Base-by-base conservation (phyloP, 257 asterid genomes). In the Gentiana macrophylla region DNA sequence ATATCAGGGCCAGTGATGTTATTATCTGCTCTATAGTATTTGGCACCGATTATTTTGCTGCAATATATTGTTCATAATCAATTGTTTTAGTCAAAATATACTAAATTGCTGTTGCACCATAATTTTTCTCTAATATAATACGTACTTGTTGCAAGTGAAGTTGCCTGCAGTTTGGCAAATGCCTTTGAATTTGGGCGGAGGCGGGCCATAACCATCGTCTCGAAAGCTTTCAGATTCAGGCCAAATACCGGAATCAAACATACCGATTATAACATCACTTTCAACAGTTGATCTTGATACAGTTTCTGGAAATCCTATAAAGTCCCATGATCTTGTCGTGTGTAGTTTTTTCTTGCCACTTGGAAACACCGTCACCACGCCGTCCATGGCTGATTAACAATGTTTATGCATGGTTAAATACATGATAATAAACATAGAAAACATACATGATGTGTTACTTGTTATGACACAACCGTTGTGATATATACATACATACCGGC, bases 1-100 rank as follows among this genome's bases (percentile, higher is more conserved):
- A 41, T 41, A 6, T 10, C 9, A 41, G 4, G 0, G 4, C 8
- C 44, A 38, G 44, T 4, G 44, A 7, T 7, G 44, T 38, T 38
- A 38, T 81, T 83, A 15, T 67, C 72, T 8, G 75, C 56, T 15
- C 67, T 65, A 46, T 83, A 83, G 55, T 83, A 74, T 62, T 65
- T 83, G 41, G 72, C 92, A 73, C 87, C 92, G 6, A 83, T 69
- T 5, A 83, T 67, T 80, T 83, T 83, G 62, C 92, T 83, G 77
- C 68, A 64, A 37, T 24, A 24, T 24, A 24, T 24, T 24, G 24
- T 24, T 0, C 24, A 24, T 24, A 24, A 24, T 24, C 24, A 24
- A 24, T 24, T 24, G 24, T 24, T 24, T 24, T 24, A 24, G 24
- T 24, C 24, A 24, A 24, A 24, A 0, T 0, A 0, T 0, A 0